Evolutionary conservation across 1,284 basidiomycete genomes (phyloP).

Genomic region (Sanghuangporus weigelae): DNA sequence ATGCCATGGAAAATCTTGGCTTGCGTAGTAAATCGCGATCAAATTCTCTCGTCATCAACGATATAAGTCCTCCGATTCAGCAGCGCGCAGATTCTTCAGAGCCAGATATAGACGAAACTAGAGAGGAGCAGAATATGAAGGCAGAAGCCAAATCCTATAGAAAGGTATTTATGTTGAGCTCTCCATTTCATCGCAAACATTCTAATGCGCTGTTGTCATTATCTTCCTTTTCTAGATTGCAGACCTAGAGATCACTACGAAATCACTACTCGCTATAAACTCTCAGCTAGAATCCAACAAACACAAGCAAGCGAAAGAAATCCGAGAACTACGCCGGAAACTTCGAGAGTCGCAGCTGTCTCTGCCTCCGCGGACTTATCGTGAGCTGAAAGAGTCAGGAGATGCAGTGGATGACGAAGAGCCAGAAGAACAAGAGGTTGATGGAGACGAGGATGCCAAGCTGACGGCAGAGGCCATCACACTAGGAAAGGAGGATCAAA

Average conservation of each 20-base stretch:
- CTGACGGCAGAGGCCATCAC: conserved; percentile 14
- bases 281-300: conserved; percentile 67
- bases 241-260: conserved; percentile 78
- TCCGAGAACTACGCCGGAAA: conserved; percentile 67
- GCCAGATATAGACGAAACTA: conserved; percentile 25
- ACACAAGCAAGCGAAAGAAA: conserved; percentile 74
- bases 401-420: conserved; percentile 33
- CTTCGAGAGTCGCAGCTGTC: conserved; percentile 72
- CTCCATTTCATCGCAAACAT: conserved; percentile 7
- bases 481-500: conserved; percentile 42
- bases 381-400: conserved; percentile 45
- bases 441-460: conserved; percentile 29
- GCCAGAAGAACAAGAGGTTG: conserved; percentile 37
- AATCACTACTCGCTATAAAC: conserved; percentile 74
- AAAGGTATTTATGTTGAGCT: conserved; percentile 45
- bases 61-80: neutral
- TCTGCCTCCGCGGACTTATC: conserved; percentile 60
- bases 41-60: conserved; percentile 6
- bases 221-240: conserved; percentile 50
- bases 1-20: neutral
- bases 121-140: conserved; percentile 49
- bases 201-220: neutral
- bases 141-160: conserved; percentile 72
- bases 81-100: neutral
- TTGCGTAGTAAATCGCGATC: neutral